Base-by-base conservation (phyloP, 306 rosid genomes). In the Abrus pulchellus region DNA sequence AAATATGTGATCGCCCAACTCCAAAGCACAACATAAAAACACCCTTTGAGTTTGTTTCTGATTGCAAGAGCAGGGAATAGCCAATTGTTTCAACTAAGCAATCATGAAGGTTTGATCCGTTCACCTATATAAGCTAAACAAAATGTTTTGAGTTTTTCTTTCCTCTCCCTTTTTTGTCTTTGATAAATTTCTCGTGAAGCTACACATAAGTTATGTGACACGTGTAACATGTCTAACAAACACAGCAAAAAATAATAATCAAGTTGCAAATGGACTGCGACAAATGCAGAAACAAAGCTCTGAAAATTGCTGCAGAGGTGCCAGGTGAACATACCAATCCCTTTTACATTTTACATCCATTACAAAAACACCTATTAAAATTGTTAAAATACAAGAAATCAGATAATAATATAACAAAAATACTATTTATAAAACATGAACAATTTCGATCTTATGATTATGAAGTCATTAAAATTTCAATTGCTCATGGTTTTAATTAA, bases 231-330 rank as follows among this genome's bases (percentile, higher is more conserved):
- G 77, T 3, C 9, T 6, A 68, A 65, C 45, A 79, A 68, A 65
- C 45, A 79, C 86, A 86, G 89, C 75, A 82, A 85, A 78, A 78
- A 20, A 9, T 85, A 62, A 41, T 56, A 8, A 38, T 82, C 28
- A 29, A 53, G 86, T 44, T 82, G 79, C 40, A 68, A 53, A 74
- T 85, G 89, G 38, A 79, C 33, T 54, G 75, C 10, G 86, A 52
- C 9, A 82, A 62, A 74, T 78, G 89, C 62, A 78, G 82, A 78
- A 75, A 72, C 76, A 85, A 78, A 78, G 79, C 89, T 48, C 79
- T 85, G 0, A 74, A 68, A 68, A 75, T 49, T 62, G 82, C 86
- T n/a, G 84, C 89, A 1, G 13, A 50, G 2, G 80, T 71, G 1
- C 12, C 40, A 77, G 88, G 88, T 85, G 79, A 56, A 48, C 1